A percentile compares a stretch with the other conserved stretches of the same genome.
These are phyloP conservation scores for Naegleria gruberi DNA, from an alignment of 208 protist genomes.

Conservation along the genomic window DNA sequence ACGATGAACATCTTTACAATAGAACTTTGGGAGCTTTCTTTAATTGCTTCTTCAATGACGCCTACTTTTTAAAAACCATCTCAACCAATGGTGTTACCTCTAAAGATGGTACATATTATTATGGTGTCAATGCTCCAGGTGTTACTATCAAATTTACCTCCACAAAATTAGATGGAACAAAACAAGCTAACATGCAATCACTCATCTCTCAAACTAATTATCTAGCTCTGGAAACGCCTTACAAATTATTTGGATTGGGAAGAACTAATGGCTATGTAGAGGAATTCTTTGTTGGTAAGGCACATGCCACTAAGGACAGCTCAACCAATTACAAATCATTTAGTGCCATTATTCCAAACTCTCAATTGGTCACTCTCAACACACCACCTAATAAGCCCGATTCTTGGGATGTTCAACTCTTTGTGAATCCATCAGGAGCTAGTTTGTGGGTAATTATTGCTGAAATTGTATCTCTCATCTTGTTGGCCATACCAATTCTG, in stretches of 20 bases:
- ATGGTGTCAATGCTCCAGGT: neutral
- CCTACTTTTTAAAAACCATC: neutral
- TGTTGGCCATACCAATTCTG: neutral
- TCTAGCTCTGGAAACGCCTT: neutral
- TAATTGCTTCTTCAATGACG: neutral
- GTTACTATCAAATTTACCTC: neutral
- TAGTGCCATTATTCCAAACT: neutral
- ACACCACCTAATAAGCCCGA: neutral
- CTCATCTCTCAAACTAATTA: neutral
- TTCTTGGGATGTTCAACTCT: neutral
- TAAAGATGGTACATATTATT: too few species aligned
- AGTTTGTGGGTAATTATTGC: neutral
- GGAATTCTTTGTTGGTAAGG: neutral
- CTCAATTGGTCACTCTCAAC: neutral
- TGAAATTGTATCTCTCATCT: neutral
- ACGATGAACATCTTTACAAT: neutral
- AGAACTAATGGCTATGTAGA: conserved; percentile 13
- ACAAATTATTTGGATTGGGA: neutral
- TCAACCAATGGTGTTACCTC: neutral
- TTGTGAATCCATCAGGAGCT: neutral
- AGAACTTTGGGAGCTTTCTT: neutral
- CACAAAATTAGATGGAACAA: neutral
- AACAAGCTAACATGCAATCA: neutral
- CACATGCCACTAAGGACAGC: neutral
- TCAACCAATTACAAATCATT: neutral